Evolutionary conservation across 148 eudicot genomes (phyloP).

Genomic region (Spergularia bocconei): DNA sequence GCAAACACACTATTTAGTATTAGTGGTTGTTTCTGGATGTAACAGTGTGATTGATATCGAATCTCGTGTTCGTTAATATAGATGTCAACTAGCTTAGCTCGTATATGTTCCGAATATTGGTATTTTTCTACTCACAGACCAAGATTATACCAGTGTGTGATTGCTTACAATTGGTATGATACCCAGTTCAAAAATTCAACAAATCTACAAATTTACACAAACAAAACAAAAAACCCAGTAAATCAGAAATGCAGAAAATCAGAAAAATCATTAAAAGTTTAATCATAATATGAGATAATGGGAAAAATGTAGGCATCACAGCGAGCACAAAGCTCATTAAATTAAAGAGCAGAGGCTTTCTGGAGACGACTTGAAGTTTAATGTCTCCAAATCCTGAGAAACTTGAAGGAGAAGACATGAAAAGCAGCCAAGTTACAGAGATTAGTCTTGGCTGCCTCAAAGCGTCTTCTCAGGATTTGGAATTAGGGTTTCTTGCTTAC

Average conservation of each 20-base stretch:
- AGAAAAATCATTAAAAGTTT: too few species aligned
- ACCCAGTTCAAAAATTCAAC: neutral
- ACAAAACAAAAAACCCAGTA: neutral
- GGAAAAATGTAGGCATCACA: constrained; percentile 27
- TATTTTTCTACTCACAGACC: too few species aligned
- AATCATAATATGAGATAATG: too few species aligned
- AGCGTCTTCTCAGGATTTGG: constrained; percentile 13
- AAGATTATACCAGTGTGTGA: too few species aligned
- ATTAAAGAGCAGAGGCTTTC: constrained; percentile 25
- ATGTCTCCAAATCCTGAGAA: neutral
- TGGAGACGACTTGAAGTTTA: constrained; percentile 23
- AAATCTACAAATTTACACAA: neutral
- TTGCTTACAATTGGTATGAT: too few species aligned
- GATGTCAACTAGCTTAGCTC: constrained; percentile 15
- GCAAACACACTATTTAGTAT: too few species aligned
- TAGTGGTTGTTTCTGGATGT: too few species aligned
- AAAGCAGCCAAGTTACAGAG: constrained; percentile 14
- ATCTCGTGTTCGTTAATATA: neutral
- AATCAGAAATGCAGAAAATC: neutral
- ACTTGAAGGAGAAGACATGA: neutral
- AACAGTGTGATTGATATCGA: too few species aligned
- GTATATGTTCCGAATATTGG: neutral
- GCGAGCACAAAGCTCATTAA: constrained; percentile 22
- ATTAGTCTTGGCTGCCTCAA: constrained; percentile 20
- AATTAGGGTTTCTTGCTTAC: constrained; percentile 7